Percentiles rank a stretch among this genome's conserved stretches.
These are phyloP conservation scores for Cephaloascus fragrans DNA, from an alignment of 805 yeast species.

Conservation along the genomic window DNA sequence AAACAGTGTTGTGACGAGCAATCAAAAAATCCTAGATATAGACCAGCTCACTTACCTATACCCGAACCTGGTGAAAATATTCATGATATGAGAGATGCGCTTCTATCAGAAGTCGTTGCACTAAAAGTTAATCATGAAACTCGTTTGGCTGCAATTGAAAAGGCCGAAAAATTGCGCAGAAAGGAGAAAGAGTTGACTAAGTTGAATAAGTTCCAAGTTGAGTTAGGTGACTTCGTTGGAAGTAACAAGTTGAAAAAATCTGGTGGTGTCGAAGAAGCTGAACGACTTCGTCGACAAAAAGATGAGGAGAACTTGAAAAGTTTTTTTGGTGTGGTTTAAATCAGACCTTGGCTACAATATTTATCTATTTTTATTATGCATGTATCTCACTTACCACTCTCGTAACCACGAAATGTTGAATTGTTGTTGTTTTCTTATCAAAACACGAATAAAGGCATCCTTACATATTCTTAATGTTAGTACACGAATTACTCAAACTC, in stretches of 20 bases:
- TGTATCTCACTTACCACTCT: neutral
- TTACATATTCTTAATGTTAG: too few relatives aligned
- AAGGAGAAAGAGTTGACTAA: constrained; percentile 52
- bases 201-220: constrained; percentile 69
- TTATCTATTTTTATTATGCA: neutral
- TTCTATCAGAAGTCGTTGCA: constrained; percentile 69
- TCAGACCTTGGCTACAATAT: too few relatives aligned
- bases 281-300: constrained; percentile 52
- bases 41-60: constrained; percentile 33
- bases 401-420: neutral
- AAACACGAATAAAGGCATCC: too few relatives aligned
- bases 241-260: constrained; percentile 67
- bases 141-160: constrained; percentile 80
- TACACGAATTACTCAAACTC: too few relatives aligned
- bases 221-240: constrained; percentile 75
- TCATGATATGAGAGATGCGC: constrained; percentile 60
- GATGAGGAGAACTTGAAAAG: constrained; percentile 64
- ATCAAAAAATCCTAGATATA: constrained; percentile 42
- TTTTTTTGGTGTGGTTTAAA: neutral
- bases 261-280: constrained; percentile 87
- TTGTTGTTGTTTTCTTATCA: neutral
- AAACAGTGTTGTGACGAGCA: constrained; percentile 77
- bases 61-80: constrained; percentile 57
- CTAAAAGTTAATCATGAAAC: constrained; percentile 77
- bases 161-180: constrained; percentile 74